Conservation (phyloP, 805 yeast genomes). For the Candida ficus region DNA sequence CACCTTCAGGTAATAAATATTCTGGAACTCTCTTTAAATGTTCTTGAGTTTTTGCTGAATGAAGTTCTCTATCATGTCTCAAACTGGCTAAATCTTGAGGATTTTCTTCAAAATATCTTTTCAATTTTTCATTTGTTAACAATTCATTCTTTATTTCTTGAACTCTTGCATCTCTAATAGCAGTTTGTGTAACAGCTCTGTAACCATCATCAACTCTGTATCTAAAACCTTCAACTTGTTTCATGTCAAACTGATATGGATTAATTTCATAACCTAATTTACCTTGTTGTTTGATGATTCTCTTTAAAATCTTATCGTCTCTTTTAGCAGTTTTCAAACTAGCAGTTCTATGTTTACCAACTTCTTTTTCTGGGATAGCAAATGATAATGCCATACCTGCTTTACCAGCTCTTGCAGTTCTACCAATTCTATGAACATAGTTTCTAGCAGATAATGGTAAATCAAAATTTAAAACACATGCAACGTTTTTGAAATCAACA, state of each 20-base stretch:
- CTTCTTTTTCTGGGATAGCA: constrained; percentile 76
- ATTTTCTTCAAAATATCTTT: constrained; percentile 93
- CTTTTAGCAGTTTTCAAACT: constrained; percentile 61
- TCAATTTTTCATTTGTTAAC: constrained; percentile 81
- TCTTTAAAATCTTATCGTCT: constrained; percentile 80
- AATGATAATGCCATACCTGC: constrained; percentile 93
- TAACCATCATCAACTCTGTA: constrained; percentile 97
- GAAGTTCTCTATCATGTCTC: constrained; percentile 88
- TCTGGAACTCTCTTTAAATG: constrained; percentile 92
- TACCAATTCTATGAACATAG: constrained; percentile 89
- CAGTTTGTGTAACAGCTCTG: constrained; percentile 85
- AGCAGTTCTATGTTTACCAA: constrained; percentile 86
- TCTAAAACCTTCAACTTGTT: constrained; percentile 91
- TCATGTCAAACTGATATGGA: constrained; percentile 88
- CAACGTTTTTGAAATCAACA: constrained; percentile 92
- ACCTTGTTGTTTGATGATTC: constrained; percentile 73
- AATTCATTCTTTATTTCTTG: constrained; percentile 85
- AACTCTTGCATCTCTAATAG: constrained; percentile 89
- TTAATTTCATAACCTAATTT: constrained; percentile 68
- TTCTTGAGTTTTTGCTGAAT: constrained; percentile 73
- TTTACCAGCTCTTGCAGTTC: constrained; percentile 97
- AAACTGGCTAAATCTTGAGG: constrained; percentile 87
- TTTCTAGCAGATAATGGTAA: constrained; percentile 85
- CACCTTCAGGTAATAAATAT: constrained; percentile 78
- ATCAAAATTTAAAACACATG: constrained; percentile 94